Conservation (phyloP, 331 rosid species). For the Malus hybrid region DNA sequence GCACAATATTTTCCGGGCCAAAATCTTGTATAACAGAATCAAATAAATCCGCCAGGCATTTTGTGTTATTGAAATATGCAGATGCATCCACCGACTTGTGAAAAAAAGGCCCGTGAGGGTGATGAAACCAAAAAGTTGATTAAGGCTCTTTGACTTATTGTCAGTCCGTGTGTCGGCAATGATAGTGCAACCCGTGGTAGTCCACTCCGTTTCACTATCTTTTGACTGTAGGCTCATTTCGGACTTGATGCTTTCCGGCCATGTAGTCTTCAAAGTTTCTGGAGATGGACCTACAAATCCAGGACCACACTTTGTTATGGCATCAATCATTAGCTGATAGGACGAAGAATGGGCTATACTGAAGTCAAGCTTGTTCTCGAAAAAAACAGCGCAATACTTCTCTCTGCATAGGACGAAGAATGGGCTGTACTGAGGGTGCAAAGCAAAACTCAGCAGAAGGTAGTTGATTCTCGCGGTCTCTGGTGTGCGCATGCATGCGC, state of each 20-base stretch:
- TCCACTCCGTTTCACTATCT: slow-evolving; percentile 89
- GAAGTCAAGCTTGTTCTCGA: slow-evolving; percentile 90
- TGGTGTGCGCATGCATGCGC: not conserved
- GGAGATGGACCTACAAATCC: slow-evolving; percentile 85
- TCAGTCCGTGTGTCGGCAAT: slow-evolving; percentile 97
- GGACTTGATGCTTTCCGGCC: slow-evolving; percentile 86
- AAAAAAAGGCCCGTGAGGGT: slow-evolving; percentile 81
- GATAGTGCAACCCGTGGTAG: slow-evolving; percentile 83
- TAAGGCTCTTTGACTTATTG: slow-evolving; percentile 81
- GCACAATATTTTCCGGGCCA: slow-evolving; percentile 84
- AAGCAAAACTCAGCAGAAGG: slow-evolving; percentile 1
- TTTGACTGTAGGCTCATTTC: slow-evolving; percentile 77
- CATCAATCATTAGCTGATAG: slow-evolving; percentile 75
- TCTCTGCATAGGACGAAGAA: slow-evolving; percentile 46
- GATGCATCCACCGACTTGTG: slow-evolving; percentile 90
- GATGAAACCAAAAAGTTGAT: slow-evolving; percentile 90
- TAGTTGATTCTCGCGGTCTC: not conserved
- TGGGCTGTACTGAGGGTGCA: not conserved
- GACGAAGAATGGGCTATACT: slow-evolving; percentile 88
- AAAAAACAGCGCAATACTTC: slow-evolving; percentile 80
- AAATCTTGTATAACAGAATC: slow-evolving; percentile 89
- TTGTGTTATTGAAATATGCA: slow-evolving; percentile 79
- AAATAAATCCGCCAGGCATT: slow-evolving; percentile 83
- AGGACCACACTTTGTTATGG: slow-evolving; percentile 73
- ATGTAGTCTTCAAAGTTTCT: slow-evolving; percentile 72